phyloP scores from a whole-genome alignment of 2,329 filamentous ascomycete genomes.

The Colletotrichum navitas region DNA sequence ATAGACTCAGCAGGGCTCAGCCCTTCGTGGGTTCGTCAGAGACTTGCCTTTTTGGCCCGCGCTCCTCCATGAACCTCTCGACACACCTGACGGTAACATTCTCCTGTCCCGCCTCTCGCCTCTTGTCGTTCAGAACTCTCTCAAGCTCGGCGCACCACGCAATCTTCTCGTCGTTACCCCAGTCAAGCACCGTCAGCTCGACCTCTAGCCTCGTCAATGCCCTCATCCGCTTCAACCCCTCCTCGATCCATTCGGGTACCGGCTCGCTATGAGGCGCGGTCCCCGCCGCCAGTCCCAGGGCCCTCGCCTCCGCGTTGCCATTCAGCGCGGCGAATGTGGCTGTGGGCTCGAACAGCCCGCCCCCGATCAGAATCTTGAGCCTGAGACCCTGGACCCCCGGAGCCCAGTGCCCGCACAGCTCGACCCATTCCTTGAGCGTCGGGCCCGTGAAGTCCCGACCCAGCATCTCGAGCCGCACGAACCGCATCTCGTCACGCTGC shows the following conservation, averaged over 20 bases:
- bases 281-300: conserved; percentile 40
- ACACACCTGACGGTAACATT: conserved; percentile 48
- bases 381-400: conserved; percentile 55
- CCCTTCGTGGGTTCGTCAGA: conserved; percentile 3
- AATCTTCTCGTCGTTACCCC: conserved; percentile 51
- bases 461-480: conserved; percentile 57
- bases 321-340: conserved; percentile 34
- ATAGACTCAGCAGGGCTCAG: background rate
- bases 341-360: conserved; percentile 43
- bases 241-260: conserved; percentile 48
- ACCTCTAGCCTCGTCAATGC: conserved; percentile 55
- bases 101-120: conserved; percentile 26
- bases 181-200: conserved; percentile 52
- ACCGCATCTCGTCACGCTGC: conserved; percentile 58
- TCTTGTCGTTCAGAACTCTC: conserved; percentile 46
- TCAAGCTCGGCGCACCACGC: conserved; percentile 53
- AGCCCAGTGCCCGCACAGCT: conserved; percentile 53
- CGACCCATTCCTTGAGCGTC: conserved; percentile 51
- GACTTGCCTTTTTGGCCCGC: conserved; percentile 16
- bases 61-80: conserved; percentile 37
- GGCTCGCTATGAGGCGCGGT: conserved; percentile 33
- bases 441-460: conserved; percentile 52
- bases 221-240: conserved; percentile 50
- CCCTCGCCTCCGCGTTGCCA: conserved; percentile 40
- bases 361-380: conserved; percentile 53